Conservation (phyloP, 2,329 filamentous ascomycete genomes). For the Hirsutella rhossiliensis region DNA sequence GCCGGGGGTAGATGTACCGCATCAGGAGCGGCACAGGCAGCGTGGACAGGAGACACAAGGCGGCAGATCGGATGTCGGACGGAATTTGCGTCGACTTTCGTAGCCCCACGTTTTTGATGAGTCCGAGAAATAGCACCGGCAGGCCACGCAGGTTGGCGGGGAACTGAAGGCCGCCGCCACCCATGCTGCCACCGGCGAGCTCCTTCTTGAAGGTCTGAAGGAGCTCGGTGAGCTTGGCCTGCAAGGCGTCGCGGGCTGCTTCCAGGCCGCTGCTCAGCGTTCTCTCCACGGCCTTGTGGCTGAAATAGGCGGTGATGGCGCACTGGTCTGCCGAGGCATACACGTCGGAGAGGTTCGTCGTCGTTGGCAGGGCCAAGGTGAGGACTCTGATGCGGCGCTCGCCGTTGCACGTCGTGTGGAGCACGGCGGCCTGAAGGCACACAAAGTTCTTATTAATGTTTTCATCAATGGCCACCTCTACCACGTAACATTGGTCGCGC, state of each 20-base stretch:
- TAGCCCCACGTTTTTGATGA: conserved; percentile 93
- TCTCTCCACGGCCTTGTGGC: conserved; percentile 93
- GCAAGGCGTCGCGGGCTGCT: conserved; percentile 78
- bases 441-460: conserved; percentile 83
- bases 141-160: conserved; percentile 83
- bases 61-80: conserved; percentile 84
- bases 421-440: conserved; percentile 84
- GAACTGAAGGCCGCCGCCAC: conserved; percentile 86
- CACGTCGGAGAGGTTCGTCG: conserved; percentile 76
- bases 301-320: conserved; percentile 88
- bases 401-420: conserved; percentile 96
- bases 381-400: conserved; percentile 90
- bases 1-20: conserved; percentile 79
- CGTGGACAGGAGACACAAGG: conserved; percentile 87
- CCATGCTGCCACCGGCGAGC: conserved; percentile 89
- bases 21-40: conserved; percentile 80
- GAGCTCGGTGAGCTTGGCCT: conserved; percentile 84
- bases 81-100: conserved; percentile 90
- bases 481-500: conserved; percentile 92
- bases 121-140: conserved; percentile 78
- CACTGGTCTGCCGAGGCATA: conserved; percentile 93
- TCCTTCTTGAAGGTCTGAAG: conserved; percentile 96
- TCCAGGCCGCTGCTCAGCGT: conserved; percentile 78
- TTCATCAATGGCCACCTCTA: conserved; percentile 97
- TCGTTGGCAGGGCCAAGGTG: conserved; percentile 87